A percentile compares a stretch with the other conserved stretches of the same genome.
These are phyloP conservation scores for Aspergillus proliferans DNA, from an alignment of 2,329 filamentous ascomycete genomes.

Conservation along the genomic window DNA sequence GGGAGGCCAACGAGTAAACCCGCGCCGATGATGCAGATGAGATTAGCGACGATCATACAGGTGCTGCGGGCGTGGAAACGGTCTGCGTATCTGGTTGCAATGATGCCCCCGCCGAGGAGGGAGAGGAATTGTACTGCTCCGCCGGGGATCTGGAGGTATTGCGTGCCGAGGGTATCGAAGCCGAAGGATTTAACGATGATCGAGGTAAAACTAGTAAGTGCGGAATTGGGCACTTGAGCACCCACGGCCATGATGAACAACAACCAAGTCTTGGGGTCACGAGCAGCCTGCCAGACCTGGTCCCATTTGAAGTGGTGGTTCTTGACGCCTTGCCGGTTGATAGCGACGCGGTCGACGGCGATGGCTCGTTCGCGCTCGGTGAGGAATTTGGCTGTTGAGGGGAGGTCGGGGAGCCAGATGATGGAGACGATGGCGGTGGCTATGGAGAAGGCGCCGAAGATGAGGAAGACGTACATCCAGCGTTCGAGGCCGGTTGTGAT, in stretches of 20 bases:
- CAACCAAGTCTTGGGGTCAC: slow-evolving; percentile 56
- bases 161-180: slow-evolving; percentile 46
- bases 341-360: slow-evolving; percentile 48
- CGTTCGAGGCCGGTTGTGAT: slow-evolving; percentile 46
- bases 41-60: slow-evolving; percentile 53
- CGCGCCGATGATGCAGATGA: slow-evolving; percentile 50
- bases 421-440: slow-evolving; percentile 32
- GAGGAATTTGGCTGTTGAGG: slow-evolving; percentile 41
- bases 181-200: slow-evolving; percentile 45
- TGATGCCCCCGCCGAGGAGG: slow-evolving; percentile 45
- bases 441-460: slow-evolving; percentile 41
- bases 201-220: slow-evolving; percentile 48
- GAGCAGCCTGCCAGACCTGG: slow-evolving; percentile 43
- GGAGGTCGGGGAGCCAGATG: slow-evolving; percentile 39
- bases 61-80: slow-evolving; percentile 47
- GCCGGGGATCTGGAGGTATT: slow-evolving; percentile 56
- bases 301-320: slow-evolving; percentile 45
- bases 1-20: slow-evolving; percentile 49
- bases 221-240: slow-evolving; percentile 53
- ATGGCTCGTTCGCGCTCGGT: slow-evolving; percentile 37
- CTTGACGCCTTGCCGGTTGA: slow-evolving; percentile 50
- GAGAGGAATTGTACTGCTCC: slow-evolving; percentile 53
- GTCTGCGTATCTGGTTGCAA: slow-evolving; percentile 45
- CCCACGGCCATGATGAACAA: slow-evolving; percentile 49
- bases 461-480: slow-evolving; percentile 56